Evolutionary conservation across 305 asterid species (phyloP).

Genomic region (Rubia balearica): DNA sequence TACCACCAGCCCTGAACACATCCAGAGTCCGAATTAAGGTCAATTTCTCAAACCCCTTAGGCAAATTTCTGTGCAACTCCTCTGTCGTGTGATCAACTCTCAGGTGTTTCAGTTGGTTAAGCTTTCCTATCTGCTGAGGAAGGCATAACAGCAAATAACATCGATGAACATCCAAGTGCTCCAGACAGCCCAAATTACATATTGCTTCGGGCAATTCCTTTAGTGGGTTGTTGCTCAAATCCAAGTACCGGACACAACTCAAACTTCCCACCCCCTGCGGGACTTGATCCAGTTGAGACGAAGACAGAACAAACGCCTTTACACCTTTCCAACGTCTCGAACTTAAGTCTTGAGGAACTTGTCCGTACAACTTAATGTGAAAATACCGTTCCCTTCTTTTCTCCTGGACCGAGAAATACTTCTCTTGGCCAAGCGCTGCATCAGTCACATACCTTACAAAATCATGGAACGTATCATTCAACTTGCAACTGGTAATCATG

Average conservation of each 20-base stretch:
- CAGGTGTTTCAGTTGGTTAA: slow-evolving; percentile 19
- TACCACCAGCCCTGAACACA: not conserved
- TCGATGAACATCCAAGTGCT: slow-evolving; percentile 10
- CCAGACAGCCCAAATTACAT: slow-evolving; percentile 11
- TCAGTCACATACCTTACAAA: not conserved
- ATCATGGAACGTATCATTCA: slow-evolving; percentile 23
- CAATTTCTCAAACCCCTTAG: not conserved
- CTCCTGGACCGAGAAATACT: not conserved
- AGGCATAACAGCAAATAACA: not conserved
- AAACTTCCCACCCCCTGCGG: slow-evolving; percentile 4
- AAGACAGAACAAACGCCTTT: slow-evolving; percentile 9
- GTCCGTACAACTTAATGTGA: not conserved
- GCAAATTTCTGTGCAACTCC: not conserved
- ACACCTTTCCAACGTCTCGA: not conserved
- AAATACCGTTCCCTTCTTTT: not conserved
- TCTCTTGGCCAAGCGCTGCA: not conserved
- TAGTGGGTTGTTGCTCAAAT: slow-evolving; percentile 14
- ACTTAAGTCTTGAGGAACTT: not conserved
- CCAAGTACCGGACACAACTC: slow-evolving; percentile 13
- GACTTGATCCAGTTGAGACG: slow-evolving; percentile 5
- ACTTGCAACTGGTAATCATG: slow-evolving; percentile 17
- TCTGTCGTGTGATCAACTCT: not conserved
- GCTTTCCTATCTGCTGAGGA: slow-evolving; percentile 11
- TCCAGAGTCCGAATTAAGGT: not conserved
- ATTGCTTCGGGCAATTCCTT: slow-evolving; percentile 13